Conservation (phyloP, 1,284 basidiomycete genomes). For the Stygiomarasmius scandens region DNA sequence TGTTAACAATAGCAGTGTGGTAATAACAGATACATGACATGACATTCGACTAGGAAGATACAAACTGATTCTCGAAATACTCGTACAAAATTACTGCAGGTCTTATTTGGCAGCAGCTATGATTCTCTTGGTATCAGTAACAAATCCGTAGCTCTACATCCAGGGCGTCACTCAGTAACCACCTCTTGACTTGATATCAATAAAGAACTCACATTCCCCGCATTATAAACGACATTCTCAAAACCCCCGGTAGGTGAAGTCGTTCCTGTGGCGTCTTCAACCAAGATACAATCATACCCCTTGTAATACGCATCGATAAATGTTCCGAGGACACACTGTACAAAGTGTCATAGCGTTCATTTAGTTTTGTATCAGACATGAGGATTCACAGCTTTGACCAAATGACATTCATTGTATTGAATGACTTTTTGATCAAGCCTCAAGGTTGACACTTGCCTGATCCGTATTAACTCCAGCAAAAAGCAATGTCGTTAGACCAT, state of each 20-base stretch:
- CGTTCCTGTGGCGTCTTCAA: conserved; percentile 62
- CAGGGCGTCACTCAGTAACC: background rate
- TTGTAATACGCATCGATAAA: conserved; percentile 63
- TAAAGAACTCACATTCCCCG: conserved; percentile 47
- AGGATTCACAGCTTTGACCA: too few relatives aligned
- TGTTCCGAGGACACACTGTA: conserved; percentile 69
- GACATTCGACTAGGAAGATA: too few relatives aligned
- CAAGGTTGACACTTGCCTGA: conserved; percentile 47
- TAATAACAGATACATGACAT: too few relatives aligned
- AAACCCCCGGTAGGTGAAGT: conserved; percentile 62
- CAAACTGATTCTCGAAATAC: too few relatives aligned
- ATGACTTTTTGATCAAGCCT: too few relatives aligned
- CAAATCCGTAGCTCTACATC: conserved; percentile 59
- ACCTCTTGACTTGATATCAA: too few relatives aligned
- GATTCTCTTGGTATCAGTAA: conserved; percentile 46
- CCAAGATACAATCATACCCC: conserved; percentile 63
- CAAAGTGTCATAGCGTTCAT: too few relatives aligned
- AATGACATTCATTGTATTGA: too few relatives aligned
- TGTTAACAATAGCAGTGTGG: too few relatives aligned
- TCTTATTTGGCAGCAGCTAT: background rate
- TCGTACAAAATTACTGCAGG: background rate
- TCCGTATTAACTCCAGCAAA: conserved; percentile 71
- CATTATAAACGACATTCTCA: conserved; percentile 62
- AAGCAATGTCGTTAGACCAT: conserved; percentile 63
- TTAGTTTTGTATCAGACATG: too few relatives aligned